Base-by-base conservation (phyloP, 257 asterid genomes). In the Eustoma russellianum region DNA sequence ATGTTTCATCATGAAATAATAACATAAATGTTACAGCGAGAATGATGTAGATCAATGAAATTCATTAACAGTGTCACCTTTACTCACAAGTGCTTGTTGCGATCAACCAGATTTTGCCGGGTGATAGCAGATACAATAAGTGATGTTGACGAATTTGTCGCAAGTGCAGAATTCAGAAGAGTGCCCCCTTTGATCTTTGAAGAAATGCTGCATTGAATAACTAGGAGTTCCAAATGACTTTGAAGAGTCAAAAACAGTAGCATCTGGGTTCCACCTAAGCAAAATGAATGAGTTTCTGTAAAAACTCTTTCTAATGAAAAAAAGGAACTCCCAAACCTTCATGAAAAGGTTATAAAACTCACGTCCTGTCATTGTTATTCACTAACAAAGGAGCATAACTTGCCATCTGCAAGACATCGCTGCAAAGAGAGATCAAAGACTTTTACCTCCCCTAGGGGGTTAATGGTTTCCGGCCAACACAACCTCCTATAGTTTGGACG, bases 201-300 rank as follows among this genome's bases (percentile, higher is more conserved):
- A 91, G 63, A 87, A 87, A 49, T 85, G 94, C 50, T 91, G 98
- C 98, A 91, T 91, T 95, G 95, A 91, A 56, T 91, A 91, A 65
- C 95, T 91, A 30, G 97, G 98, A 53, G 97, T 91, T 50, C 97
- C 97, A 55, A 80, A 91, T 10, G 52, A 19, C 41, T 64, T 78
- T 7, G 92, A 79, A 46, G 96, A 87, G 70, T 89, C 79, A 52
- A 82, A 91, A 49, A 87, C 95, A 62, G 87, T 91, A 45, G 98
- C 96, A 72, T 87, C 98, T 12, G 98, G 96, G 50, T 54, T 79
- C 95, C 95, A 87, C 75, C 98, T 91, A 55, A 49, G 55, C 33
- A 17, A 56, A 50, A 38, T 44, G 33, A 46, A 41, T 17, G 60
- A 50, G 24, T 28, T 11, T 14, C 48, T 44, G 50, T 9, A 64